Evolutionary conservation across 495 filamentous ascomycete genomes (phyloP).

Genomic region (Penicillium canariense): DNA sequence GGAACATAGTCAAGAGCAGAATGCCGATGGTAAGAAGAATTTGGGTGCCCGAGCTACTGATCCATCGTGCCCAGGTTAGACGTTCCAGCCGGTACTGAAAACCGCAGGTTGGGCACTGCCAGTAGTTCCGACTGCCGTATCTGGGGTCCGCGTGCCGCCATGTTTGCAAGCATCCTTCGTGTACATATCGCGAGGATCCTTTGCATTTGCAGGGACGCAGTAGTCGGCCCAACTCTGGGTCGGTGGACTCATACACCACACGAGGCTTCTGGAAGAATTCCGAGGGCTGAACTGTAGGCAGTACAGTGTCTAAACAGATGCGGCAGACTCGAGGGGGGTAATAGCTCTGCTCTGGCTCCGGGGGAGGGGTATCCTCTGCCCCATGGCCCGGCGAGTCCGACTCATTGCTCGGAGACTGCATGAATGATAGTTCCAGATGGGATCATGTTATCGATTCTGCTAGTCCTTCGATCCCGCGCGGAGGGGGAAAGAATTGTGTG

Average conservation of each 20-base stretch:
- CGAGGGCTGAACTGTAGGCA: slow-evolving; percentile 70
- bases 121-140: slow-evolving; percentile 68
- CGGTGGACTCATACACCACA: slow-evolving; percentile 73
- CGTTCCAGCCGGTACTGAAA: slow-evolving; percentile 82
- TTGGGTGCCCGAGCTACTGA: slow-evolving; percentile 65
- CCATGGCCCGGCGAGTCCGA: slow-evolving; percentile 9
- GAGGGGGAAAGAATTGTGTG: background rate
- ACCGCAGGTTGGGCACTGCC: slow-evolving; percentile 83
- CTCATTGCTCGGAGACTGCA: slow-evolving; percentile 18
- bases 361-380: slow-evolving; percentile 2
- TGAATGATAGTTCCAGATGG: background rate
- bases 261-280: slow-evolving; percentile 61
- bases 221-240: slow-evolving; percentile 72
- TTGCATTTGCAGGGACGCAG: slow-evolving; percentile 91
- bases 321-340: slow-evolving; percentile 70
- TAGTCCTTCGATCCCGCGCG: too few relatives aligned
- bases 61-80: slow-evolving; percentile 69
- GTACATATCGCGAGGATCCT: slow-evolving; percentile 88
- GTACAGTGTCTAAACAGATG: slow-evolving; percentile 85
- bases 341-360: slow-evolving; percentile 48
- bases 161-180: slow-evolving; percentile 84
- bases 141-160: slow-evolving; percentile 78
- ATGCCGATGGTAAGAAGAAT: slow-evolving; percentile 66
- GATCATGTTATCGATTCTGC: background rate
- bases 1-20: slow-evolving; percentile 66